Evolutionary conservation across 768 basidiomycete species (phyloP).

Genomic region (Gautieria morchelliformis): DNA sequence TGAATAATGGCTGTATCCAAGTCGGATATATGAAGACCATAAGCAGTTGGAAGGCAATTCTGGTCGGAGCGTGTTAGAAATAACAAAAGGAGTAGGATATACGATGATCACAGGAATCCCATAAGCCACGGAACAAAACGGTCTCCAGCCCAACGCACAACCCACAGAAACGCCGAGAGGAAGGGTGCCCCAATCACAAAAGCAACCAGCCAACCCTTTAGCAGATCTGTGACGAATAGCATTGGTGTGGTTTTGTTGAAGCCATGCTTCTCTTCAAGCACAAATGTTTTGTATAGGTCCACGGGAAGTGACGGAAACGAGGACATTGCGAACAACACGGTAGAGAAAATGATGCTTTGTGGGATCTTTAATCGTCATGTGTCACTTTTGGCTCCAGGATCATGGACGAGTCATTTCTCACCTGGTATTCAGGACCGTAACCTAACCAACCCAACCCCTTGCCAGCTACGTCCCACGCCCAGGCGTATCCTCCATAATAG

Average conservation of each 20-base stretch:
- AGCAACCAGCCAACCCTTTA: conserved; percentile 71
- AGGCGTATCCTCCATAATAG: conserved; percentile 70
- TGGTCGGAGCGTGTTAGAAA: conserved; percentile 19
- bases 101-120: conserved; percentile 63
- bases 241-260: conserved; percentile 89
- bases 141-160: conserved; percentile 91
- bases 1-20: conserved; percentile 92
- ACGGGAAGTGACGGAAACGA: conserved; percentile 66
- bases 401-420: conserved; percentile 23
- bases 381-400: not conserved
- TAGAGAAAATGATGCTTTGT: conserved; percentile 74
- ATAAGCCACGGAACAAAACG: conserved; percentile 90
- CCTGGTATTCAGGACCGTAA: conserved; percentile 66
- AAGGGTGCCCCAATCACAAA: conserved; percentile 75
- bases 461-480: conserved; percentile 70
- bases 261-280: conserved; percentile 89
- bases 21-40: conserved; percentile 80
- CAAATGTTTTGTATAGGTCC: conserved; percentile 80
- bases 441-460: conserved; percentile 39
- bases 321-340: conserved; percentile 54
- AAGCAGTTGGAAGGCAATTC: conserved; percentile 72
- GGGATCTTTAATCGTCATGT: conserved; percentile 45
- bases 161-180: conserved; percentile 75
- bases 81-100: not conserved
- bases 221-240: conserved; percentile 67